Conservation (phyloP, 2,329 filamentous ascomycete species). For the Fusarium camptoceras region DNA sequence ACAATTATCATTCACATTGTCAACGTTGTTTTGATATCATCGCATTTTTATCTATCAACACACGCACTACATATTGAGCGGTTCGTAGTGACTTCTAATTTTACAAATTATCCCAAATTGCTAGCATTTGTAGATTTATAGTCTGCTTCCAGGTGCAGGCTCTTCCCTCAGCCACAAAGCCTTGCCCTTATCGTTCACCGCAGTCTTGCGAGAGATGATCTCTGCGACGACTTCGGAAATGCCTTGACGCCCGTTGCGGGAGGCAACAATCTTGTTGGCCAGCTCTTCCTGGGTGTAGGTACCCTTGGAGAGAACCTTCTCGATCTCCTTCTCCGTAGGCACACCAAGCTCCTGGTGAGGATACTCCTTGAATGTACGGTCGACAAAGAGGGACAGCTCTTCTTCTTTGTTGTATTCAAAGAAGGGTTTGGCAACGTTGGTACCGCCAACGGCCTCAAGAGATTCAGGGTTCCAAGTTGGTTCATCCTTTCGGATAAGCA, state of each 20-base stretch:
- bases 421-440: conserved; percentile 73
- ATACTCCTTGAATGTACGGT: conserved; percentile 76
- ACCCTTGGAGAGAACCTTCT: conserved; percentile 56
- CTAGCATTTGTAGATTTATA: conserved; percentile 43
- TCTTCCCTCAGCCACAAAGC: conserved; percentile 54
- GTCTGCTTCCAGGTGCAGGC: conserved; percentile 48
- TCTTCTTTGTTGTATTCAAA: conserved; percentile 65
- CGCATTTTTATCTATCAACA: conserved; percentile 44
- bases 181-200: conserved; percentile 57
- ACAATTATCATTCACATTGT: conserved; percentile 15
- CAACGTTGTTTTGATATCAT: conserved; percentile 25
- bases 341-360: conserved; percentile 77
- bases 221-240: conserved; percentile 76
- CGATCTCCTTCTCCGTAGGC: conserved; percentile 75
- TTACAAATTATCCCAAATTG: conserved; percentile 40
- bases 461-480: conserved; percentile 82
- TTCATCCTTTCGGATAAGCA: conserved; percentile 76
- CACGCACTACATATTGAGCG: conserved; percentile 34
- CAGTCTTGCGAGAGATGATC: conserved; percentile 73
- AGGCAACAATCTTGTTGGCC: conserved; percentile 70
- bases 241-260: conserved; percentile 73
- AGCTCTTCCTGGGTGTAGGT: conserved; percentile 66
- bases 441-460: conserved; percentile 72
- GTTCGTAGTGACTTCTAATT: conserved; percentile 44
- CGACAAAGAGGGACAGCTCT: conserved; percentile 70